These are phyloP conservation scores for Thinopyrum elongatum DNA, from an alignment of 176 grass and related monocot species.

Conservation along the genomic window DNA sequence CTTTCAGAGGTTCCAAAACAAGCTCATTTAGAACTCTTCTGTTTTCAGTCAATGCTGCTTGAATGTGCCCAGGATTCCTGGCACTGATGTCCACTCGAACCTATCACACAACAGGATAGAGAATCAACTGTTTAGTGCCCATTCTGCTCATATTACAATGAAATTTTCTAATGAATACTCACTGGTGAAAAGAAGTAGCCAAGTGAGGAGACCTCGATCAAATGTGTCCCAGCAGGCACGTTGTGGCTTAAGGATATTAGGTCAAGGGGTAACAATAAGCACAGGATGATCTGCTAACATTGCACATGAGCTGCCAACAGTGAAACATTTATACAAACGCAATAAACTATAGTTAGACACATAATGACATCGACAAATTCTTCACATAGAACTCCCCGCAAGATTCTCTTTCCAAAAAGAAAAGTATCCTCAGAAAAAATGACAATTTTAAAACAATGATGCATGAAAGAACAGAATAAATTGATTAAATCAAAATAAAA, in stretches of 20 bases:
- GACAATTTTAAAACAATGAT: neutral
- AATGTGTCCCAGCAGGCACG: constrained; percentile 90
- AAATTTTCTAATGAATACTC: constrained; percentile 28
- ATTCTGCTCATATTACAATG: neutral
- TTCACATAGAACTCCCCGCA: neutral
- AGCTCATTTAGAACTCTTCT: constrained; percentile 82
- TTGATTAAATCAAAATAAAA: neutral
- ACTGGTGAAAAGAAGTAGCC: constrained; percentile 98
- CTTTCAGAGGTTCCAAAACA: constrained; percentile 85
- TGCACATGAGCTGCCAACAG: neutral
- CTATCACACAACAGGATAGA: constrained; percentile 35
- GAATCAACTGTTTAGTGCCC: constrained; percentile 3
- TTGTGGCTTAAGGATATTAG: constrained; percentile 67
- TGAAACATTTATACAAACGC: neutral
- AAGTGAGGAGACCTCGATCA: constrained; percentile 83
- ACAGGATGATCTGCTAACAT: neutral
- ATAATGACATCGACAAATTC: neutral
- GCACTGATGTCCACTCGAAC: constrained; percentile 96
- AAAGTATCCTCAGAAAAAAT: neutral
- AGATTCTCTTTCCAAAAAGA: neutral
- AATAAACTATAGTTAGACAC: neutral
- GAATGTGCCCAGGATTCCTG: constrained; percentile 94
- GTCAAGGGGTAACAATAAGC: constrained; percentile 51
- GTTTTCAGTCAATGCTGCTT: constrained; percentile 92
- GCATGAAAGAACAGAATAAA: neutral